Evolutionary conservation across 2,329 filamentous ascomycete species (phyloP).

Genomic region (Alternaria arborescens): DNA sequence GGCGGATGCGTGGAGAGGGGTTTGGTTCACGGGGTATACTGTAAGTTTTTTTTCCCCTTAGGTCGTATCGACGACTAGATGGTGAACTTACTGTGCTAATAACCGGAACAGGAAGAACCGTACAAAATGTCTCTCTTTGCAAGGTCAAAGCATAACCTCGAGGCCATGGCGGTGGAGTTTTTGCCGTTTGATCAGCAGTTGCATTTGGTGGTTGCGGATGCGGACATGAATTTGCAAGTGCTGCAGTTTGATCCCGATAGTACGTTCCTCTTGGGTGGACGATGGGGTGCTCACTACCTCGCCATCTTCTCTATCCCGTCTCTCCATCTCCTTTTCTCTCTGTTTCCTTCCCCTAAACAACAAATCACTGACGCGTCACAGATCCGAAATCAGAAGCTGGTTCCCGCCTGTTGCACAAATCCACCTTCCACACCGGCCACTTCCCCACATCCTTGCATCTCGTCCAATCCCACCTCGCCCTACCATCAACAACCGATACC

Average conservation of each 20-base stretch:
- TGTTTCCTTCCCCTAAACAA: background rate
- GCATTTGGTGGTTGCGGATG: slow-evolving; percentile 82
- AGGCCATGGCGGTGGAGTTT: slow-evolving; percentile 84
- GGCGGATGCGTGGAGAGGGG: slow-evolving; percentile 88
- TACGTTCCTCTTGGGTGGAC: slow-evolving; percentile 58
- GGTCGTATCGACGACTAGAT: too few relatives aligned
- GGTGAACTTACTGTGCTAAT: slow-evolving; percentile 21
- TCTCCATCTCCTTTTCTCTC: too few relatives aligned
- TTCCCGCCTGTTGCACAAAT: slow-evolving; percentile 83
- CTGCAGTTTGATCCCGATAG: slow-evolving; percentile 95
- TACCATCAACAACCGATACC: slow-evolving; percentile 48
- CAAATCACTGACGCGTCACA: slow-evolving; percentile 48
- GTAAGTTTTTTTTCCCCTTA: slow-evolving; percentile 51
- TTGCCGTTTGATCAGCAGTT: slow-evolving; percentile 85
- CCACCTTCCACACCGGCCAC: slow-evolving; percentile 87
- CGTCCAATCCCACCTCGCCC: slow-evolving; percentile 70
- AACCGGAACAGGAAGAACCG: slow-evolving; percentile 74
- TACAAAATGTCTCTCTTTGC: slow-evolving; percentile 95
- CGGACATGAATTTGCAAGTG: slow-evolving; percentile 85
- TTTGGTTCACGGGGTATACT: slow-evolving; percentile 96
- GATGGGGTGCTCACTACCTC: background rate
- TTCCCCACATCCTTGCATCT: slow-evolving; percentile 77
- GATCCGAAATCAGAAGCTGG: slow-evolving; percentile 94
- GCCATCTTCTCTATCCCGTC: too few relatives aligned
- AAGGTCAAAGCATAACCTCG: slow-evolving; percentile 80